These are phyloP conservation scores for Zelopaecilomyces penicillatus DNA, from an alignment of 2,329 filamentous ascomycete genomes.

Conservation along the genomic window DNA sequence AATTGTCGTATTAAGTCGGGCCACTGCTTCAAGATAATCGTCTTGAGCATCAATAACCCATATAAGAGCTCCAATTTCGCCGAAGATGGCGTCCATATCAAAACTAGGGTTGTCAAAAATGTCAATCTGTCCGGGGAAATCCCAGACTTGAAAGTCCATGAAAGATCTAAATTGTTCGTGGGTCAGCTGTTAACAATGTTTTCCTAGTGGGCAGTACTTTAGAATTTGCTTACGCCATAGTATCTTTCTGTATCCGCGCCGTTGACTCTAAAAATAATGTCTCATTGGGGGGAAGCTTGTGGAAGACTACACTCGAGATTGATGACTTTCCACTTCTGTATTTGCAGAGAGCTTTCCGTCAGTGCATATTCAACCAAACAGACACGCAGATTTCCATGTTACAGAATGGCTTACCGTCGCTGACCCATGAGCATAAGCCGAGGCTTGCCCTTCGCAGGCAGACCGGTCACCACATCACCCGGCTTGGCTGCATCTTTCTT, in stretches of 20 bases:
- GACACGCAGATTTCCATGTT: neutral
- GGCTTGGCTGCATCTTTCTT: constrained; percentile 40
- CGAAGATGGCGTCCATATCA: constrained; percentile 89
- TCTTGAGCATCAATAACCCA: constrained; percentile 99
- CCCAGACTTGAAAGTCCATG: constrained; percentile 98
- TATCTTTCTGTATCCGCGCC: constrained; percentile 86
- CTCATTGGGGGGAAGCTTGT: constrained; percentile 93
- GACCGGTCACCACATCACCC: constrained; percentile 35
- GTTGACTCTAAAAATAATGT: constrained; percentile 95
- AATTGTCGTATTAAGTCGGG: constrained; percentile 79
- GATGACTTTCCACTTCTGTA: constrained; percentile 92
- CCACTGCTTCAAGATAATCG: constrained; percentile 88
- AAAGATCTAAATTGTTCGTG: constrained; percentile 59
- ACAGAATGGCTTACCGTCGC: constrained; percentile 57
- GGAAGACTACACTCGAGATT: constrained; percentile 97
- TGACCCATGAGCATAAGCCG: constrained; percentile 90
- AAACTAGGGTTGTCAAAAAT: constrained; percentile 79
- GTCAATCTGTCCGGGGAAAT: constrained; percentile 91
- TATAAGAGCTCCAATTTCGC: constrained; percentile 86
- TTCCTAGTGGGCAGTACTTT: too few species aligned
- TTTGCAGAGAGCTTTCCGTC: neutral
- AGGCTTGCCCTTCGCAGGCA: constrained; percentile 60
- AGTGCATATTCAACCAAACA: neutral
- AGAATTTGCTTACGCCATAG: constrained; percentile 66
- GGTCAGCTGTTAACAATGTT: too few species aligned